Percentiles rank a stretch among this genome's conserved stretches.
Evolutionary conservation across 345 rosid species (phyloP).

Genomic region (Bruguiera sexangula): DNA sequence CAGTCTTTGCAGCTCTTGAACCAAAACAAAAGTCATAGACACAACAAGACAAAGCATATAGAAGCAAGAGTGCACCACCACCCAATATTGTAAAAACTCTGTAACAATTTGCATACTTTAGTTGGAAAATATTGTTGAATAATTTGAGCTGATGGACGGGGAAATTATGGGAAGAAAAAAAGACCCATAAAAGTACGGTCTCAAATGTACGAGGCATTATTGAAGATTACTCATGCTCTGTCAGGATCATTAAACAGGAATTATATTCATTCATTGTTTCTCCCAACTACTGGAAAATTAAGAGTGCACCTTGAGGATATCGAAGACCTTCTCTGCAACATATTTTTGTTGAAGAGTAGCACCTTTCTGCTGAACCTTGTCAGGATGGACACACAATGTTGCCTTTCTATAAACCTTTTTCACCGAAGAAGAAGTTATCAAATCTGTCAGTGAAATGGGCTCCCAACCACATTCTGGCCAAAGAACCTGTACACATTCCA

Average conservation of each 20-base stretch:
- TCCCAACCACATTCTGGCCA: conserved; percentile 94
- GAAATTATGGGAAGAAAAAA: no score
- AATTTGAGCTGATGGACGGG: no score
- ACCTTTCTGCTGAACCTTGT: conserved; percentile 98
- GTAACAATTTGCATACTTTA: no score
- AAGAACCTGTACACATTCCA: conserved; percentile 61
- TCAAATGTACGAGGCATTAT: no score
- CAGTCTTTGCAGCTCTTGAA: no score
- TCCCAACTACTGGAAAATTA: not conserved
- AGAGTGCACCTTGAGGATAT: conserved; percentile 74
- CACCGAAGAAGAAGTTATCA: conserved; percentile 78
- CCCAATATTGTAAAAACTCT: no score
- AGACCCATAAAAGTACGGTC: no score
- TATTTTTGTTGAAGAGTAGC: conserved; percentile 82
- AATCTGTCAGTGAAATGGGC: conserved; percentile 73
- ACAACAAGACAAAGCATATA: not conserved
- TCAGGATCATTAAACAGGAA: no score
- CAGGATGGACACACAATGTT: conserved; percentile 82
- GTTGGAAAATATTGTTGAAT: no score
- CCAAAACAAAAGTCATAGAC: not conserved
- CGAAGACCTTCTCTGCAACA: conserved; percentile 92
- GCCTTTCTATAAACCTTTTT: conserved; percentile 90
- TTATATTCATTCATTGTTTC: not conserved
- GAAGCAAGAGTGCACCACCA: not conserved
- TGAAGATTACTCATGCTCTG: no score